Base-by-base conservation (phyloP, 805 yeast genomes). In the Suhomyces sp. region DNA sequence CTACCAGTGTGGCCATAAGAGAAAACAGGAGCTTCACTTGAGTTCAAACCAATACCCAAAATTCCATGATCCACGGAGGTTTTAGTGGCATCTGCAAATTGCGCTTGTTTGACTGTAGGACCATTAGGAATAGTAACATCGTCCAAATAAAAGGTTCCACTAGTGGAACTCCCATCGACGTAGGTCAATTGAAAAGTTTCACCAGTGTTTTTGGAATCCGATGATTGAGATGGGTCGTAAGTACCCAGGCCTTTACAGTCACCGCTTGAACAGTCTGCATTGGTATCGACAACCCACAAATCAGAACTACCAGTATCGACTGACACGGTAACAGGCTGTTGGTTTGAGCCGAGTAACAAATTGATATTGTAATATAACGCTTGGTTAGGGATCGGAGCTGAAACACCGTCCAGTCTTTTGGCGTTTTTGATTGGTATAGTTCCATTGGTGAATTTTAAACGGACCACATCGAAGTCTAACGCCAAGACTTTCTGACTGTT, bases 41-140 rank as follows among this genome's bases (percentile, higher is more conserved):
- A 12, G 3, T 54, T 33, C 12, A 52, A 23, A 8, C 59, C 57
- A 19, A 38, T 17, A 4, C 42, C 42, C 13, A 38, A 19, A 5
- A 38, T 5, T 4, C 42, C 42, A 38, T 4, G 5, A 5, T 2
- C 1, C 4, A 38, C 7, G 5, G 41, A 36, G 22, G 41, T 36
- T 5, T 9, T 17, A 5, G 10, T 36, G 17, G 41, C 41, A 38
- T 38, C 22, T 7, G 42, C 42, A 5, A 38, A 38, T 10, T 17
- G 23, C 4, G 41, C 23, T 6, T 24, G 17, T 10, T 46, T 29
- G 26, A 54, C 36, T 9, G 40, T 41, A 9, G 51, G 44, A 6
- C 51, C 53, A 5, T 46, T 49, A 3, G 51, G 47, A 27, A 54
- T 8, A 10, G 44, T 9, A 3, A 57, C 24, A 13, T 46, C 49